Base-by-base conservation (phyloP, 106 monocot genomes). In the Dioscorea dumetorum region DNA sequence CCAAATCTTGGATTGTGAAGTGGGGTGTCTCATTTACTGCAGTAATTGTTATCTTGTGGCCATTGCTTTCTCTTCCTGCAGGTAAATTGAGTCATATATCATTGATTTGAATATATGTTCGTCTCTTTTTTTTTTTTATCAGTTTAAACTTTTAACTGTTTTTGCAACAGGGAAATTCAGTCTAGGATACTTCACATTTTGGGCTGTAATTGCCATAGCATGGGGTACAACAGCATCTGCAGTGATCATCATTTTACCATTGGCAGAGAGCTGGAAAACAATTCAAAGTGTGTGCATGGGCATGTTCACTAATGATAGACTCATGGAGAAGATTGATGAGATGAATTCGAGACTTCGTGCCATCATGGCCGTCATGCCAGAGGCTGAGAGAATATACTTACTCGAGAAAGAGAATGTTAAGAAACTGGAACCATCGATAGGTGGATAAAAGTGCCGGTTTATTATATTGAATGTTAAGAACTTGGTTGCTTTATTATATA, bases 131-230 rank as follows among this genome's bases (percentile, higher is more conserved):
- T n/a, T n/a, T n/a, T 15, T 61, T 51, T 24, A 70, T 67, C 49
- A 2, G 28, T 3, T 28, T 28, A 28, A 28, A 28, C 28, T 28
- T 28, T 28, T 28, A 28, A 28, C 3, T 28, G 28, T 28, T 28
- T 77, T 57, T 1, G 21, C 74, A n/a, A 63, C 85, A 94, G 94
- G 78, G 34, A 62, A 80, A 17, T 97, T 87, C 84, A 92, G 78
- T 41, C 22, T 80, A 16, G 78, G 82, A n/a, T 97, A 89, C 81
- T 97, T 97, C 86, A 92, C 95, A 61, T 92, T 97, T 18, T 97
- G 97, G 92, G 86, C 89, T 14, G 71, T 71, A 23, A 81, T 97
- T 24, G 78, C 92, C 7, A 74, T 97, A 58, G 74, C 71, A 13
- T 97, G 97, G 97, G 97, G 97, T 9, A 87, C 89, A 0, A 49